phyloP scores from a whole-genome alignment of 2,329 filamentous ascomycete genomes.

The Arthroderma sp. region DNA sequence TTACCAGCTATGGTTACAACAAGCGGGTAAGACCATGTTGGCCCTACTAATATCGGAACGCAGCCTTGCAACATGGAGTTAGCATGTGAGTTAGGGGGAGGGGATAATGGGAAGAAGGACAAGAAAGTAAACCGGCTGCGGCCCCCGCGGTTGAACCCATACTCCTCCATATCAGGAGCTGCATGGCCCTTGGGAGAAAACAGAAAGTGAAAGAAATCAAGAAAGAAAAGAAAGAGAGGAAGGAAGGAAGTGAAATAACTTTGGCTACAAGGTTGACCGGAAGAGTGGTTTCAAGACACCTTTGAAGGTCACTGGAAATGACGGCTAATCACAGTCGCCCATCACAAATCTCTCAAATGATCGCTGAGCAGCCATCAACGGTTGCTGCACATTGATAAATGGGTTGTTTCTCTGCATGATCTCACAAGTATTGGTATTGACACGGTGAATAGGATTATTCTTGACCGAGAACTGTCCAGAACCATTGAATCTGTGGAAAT shows the following conservation, averaged over 20 bases:
- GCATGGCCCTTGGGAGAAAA: not conserved
- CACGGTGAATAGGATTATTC: conserved; percentile 6
- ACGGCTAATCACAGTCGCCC: not conserved
- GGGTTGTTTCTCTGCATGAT: conserved; percentile 11
- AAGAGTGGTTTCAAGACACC: too few relatives aligned
- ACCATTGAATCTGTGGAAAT: conserved; percentile 7
- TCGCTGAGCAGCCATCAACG: not conserved
- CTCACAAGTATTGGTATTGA: conserved; percentile 7
- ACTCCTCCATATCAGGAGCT: too few relatives aligned
- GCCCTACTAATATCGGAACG: too few relatives aligned
- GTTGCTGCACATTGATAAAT: conserved; percentile 1
- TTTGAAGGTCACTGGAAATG: too few relatives aligned
- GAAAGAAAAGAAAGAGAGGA: not conserved
- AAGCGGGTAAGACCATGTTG: too few relatives aligned
- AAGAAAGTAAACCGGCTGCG: too few relatives aligned
- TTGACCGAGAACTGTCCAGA: conserved; percentile 5
- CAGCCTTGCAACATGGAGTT: too few relatives aligned
- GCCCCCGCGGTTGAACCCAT: too few relatives aligned
- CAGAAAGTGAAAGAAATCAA: not conserved
- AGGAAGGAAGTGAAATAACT: not conserved
- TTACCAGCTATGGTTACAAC: too few relatives aligned
- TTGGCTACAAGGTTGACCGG: not conserved
- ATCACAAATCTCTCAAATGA: conserved; percentile 10
- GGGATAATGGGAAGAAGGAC: too few relatives aligned
- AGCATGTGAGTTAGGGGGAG: too few relatives aligned